Conservation (phyloP, 1,139 yeast species). For the Candida albicans region DNA sequence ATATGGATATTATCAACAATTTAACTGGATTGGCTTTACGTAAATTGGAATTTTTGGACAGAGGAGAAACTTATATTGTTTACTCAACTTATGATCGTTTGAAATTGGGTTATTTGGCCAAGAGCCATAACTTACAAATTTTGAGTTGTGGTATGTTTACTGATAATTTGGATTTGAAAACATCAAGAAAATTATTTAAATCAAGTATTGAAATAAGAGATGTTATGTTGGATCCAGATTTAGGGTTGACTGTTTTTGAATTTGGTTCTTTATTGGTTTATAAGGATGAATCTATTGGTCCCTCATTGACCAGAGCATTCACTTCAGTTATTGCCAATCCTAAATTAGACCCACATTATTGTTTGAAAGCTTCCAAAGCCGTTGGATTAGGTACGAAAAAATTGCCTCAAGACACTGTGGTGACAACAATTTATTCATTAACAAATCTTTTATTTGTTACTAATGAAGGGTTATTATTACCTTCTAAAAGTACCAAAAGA, state of each 20-base stretch:
- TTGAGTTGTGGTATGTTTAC: slow-evolving; percentile 46
- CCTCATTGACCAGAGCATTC: slow-evolving; percentile 48
- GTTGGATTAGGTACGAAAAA: slow-evolving; percentile 48
- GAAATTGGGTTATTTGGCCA: slow-evolving; percentile 43
- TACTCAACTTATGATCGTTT: slow-evolving; percentile 42
- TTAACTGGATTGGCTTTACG: slow-evolving; percentile 38
- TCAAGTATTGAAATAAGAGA: slow-evolving; percentile 41
- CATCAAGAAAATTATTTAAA: slow-evolving; percentile 36
- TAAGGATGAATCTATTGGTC: slow-evolving; percentile 46
- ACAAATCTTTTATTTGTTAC: slow-evolving; percentile 70
- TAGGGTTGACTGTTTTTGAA: slow-evolving; percentile 52
- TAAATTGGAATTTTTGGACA: slow-evolving; percentile 44
- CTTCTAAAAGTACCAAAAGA: slow-evolving; percentile 25
- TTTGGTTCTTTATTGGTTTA: slow-evolving; percentile 55
- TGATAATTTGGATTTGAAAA: slow-evolving; percentile 36
- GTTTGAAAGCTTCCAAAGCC: slow-evolving; percentile 38
- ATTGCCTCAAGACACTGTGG: slow-evolving; percentile 74
- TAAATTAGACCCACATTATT: slow-evolving; percentile 27
- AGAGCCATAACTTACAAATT: slow-evolving; percentile 40
- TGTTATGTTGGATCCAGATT: slow-evolving; percentile 44
- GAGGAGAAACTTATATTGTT: slow-evolving; percentile 47
- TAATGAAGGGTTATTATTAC: slow-evolving; percentile 32
- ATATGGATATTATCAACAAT: slow-evolving; percentile 30
- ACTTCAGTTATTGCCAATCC: slow-evolving; percentile 52
- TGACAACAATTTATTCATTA: slow-evolving; percentile 83